These are phyloP conservation scores for Heliosperma pusillum DNA, from an alignment of 148 eudicot genomes.

Conservation along the genomic window DNA sequence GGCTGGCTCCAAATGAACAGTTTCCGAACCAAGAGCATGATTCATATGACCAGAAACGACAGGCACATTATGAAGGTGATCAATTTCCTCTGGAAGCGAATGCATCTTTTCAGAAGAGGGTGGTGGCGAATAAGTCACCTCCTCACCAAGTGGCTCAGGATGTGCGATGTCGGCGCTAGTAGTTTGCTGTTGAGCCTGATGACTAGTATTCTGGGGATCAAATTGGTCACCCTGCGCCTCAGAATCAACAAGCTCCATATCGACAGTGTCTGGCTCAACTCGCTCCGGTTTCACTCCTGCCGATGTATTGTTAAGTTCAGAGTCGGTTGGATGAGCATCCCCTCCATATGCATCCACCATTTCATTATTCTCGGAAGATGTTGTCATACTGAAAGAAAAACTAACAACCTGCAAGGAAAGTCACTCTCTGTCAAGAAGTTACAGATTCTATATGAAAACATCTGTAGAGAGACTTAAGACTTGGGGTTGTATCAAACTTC, in stretches of 20 bases:
- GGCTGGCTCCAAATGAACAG: constrained; percentile 19
- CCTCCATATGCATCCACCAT: constrained; percentile 12
- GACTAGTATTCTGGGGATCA: constrained; percentile 11
- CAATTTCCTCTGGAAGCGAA: constrained; percentile 14
- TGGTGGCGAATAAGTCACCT: constrained; percentile 20
- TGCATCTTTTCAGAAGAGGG: constrained; percentile 21
- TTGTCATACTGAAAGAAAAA: constrained; percentile 26
- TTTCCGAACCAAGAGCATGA: constrained; percentile 18
- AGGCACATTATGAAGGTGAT: constrained; percentile 10
- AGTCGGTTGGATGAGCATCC: constrained; percentile 14
- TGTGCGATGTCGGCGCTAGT: constrained; percentile 20
- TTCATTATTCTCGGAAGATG: constrained; percentile 26
- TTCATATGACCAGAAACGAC: constrained; percentile 11
- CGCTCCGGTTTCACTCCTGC: constrained; percentile 23
- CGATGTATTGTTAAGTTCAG: constrained; percentile 13
- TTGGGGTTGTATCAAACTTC: not conserved
- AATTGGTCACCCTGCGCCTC: constrained; percentile 13
- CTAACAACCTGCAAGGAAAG: constrained; percentile 15
- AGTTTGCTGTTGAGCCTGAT: constrained; percentile 17
- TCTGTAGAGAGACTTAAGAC: not conserved
- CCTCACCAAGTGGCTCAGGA: constrained; percentile 33
- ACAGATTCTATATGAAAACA: not conserved
- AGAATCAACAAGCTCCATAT: constrained; percentile 12
- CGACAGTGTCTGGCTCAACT: constrained; percentile 22
- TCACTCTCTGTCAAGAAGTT: not conserved